phyloP scores from a whole-genome alignment of 495 filamentous ascomycete species.

The Talaromyces borbonicus region DNA sequence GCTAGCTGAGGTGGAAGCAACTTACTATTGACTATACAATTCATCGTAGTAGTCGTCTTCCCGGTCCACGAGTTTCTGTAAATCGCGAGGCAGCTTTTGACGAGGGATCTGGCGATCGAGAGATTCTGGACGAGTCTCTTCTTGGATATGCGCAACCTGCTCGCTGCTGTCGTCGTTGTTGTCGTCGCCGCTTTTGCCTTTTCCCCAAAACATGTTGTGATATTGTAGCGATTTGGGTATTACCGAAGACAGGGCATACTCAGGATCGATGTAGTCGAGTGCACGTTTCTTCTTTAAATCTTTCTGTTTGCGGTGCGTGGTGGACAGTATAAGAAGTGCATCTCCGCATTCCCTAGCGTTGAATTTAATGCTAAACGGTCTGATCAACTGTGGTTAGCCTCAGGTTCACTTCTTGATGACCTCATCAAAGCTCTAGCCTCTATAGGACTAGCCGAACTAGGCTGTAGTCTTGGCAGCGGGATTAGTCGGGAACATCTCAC shows the following conservation, averaged over 20 bases:
- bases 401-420: slow-evolving; percentile 10
- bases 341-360: slow-evolving; percentile 13
- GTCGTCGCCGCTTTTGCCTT: slow-evolving; percentile 4
- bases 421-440: slow-evolving; percentile 2
- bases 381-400: too few species aligned
- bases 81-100: slow-evolving; percentile 53
- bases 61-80: slow-evolving; percentile 67
- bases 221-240: neutral
- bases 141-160: slow-evolving; percentile 11
- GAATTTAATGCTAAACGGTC: too few species aligned
- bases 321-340: too few species aligned
- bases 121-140: slow-evolving; percentile 27
- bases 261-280: too few species aligned
- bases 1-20: slow-evolving; percentile 17
- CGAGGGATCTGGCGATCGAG: slow-evolving; percentile 41
- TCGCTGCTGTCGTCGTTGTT: slow-evolving; percentile 6
- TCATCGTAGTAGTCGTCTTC: slow-evolving; percentile 73
- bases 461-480: neutral
- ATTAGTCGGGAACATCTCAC: neutral
- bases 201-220: slow-evolving; percentile 28
- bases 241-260: neutral
- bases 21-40: slow-evolving; percentile 72
- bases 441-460: neutral
- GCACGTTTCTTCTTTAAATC: too few species aligned
- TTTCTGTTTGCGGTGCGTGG: too few species aligned